Conservation (phyloP, 2,329 filamentous ascomycete genomes). For the Thielaviopsis populi region DNA sequence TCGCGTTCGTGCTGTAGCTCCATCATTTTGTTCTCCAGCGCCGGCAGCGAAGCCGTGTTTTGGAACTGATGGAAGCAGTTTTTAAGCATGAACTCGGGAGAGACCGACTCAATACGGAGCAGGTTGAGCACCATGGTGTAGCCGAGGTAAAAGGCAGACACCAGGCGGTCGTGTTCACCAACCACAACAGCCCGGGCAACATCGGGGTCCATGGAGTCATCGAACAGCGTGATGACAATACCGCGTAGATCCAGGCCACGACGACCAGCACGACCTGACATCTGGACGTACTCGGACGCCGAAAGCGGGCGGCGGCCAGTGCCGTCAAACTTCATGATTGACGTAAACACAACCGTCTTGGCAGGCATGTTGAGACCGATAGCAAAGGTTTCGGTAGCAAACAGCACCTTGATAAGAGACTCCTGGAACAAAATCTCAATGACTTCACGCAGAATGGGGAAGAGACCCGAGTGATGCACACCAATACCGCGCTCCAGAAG, state of each 20-base stretch:
- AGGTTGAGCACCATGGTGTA: slow-evolving; percentile 99
- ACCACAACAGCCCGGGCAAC: slow-evolving; percentile 92
- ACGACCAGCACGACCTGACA: slow-evolving; percentile 93
- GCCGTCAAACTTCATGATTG: slow-evolving; percentile 90
- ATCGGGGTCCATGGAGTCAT: slow-evolving; percentile 87
- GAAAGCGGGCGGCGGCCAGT: slow-evolving; percentile 67
- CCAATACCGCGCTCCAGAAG: slow-evolving; percentile 83
- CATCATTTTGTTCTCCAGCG: slow-evolving; percentile 68
- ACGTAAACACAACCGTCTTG: slow-evolving; percentile 98
- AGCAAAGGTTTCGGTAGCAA: slow-evolving; percentile 96
- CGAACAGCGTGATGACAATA: slow-evolving; percentile 99
- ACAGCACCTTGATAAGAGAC: slow-evolving; percentile 91
- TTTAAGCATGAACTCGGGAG: slow-evolving; percentile 97
- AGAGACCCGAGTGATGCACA: slow-evolving; percentile 87
- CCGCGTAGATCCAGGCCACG: slow-evolving; percentile 93
- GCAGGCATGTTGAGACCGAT: slow-evolving; percentile 98
- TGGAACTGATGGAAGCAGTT: slow-evolving; percentile 97
- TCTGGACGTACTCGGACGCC: slow-evolving; percentile 93
- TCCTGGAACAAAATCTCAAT: slow-evolving; percentile 99
- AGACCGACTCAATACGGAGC: slow-evolving; percentile 96
- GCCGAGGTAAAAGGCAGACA: slow-evolving; percentile 91
- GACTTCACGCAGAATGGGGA: slow-evolving; percentile 94
- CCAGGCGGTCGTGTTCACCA: slow-evolving; percentile 90
- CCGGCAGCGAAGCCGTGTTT: slow-evolving; percentile 74
- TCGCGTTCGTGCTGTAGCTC: slow-evolving; percentile 62